These are phyloP conservation scores for Lasiosphaeris hirsuta DNA, from an alignment of 495 filamentous ascomycete species.

Conservation along the genomic window DNA sequence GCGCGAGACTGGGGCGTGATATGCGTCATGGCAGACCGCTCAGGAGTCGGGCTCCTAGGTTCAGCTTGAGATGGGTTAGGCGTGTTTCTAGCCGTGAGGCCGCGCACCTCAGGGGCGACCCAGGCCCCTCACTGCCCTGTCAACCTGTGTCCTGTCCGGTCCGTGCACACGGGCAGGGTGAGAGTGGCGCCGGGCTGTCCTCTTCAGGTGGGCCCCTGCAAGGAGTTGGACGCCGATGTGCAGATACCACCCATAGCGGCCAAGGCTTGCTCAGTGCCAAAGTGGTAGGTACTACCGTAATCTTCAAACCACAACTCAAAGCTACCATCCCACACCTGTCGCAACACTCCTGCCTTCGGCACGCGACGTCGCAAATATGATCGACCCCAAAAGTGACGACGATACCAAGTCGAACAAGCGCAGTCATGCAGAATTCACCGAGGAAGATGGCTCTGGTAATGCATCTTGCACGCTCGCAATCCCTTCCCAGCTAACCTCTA, in stretches of 20 bases:
- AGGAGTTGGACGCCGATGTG: neutral
- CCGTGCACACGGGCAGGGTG: no score
- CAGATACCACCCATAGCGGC: no score
- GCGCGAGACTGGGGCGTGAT: no score
- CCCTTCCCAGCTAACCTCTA: slow-evolving; percentile 10
- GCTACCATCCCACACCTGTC: neutral
- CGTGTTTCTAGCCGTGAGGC: no score
- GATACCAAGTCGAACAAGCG: slow-evolving; percentile 43
- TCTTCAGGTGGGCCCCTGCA: neutral
- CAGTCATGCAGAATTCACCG: slow-evolving; percentile 42
- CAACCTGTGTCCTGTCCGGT: no score
- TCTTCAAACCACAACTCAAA: neutral
- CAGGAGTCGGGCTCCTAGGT: no score
- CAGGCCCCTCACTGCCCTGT: no score
- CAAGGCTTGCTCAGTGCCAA: neutral
- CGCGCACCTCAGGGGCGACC: no score
- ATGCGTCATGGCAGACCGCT: no score
- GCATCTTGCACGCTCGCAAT: neutral
- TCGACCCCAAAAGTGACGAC: slow-evolving; percentile 23
- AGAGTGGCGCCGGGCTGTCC: no score
- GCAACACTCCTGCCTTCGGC: neutral
- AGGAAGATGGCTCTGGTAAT: slow-evolving; percentile 41
- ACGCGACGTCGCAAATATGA: slow-evolving; percentile 16
- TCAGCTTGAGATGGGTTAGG: no score
- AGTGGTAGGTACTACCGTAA: neutral